Percentiles rank a stretch among this genome's conserved stretches.
These are phyloP conservation scores for Pugionium dolabratum DNA, from an alignment of 345 rosid species.

Conservation along the genomic window DNA sequence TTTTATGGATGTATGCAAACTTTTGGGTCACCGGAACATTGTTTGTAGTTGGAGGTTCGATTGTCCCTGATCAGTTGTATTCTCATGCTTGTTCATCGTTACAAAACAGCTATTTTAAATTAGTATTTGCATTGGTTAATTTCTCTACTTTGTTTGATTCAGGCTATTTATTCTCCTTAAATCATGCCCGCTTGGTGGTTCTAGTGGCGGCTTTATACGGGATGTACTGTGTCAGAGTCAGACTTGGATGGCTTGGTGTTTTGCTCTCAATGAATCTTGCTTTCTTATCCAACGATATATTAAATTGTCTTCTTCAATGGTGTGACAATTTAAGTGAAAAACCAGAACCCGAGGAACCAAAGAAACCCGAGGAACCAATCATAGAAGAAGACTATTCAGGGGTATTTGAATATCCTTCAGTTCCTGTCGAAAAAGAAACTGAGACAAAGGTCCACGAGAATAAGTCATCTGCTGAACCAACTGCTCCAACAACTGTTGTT, in stretches of 20 bases:
- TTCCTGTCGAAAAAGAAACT: slow-evolving; percentile 55
- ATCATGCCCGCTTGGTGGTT: slow-evolving; percentile 89
- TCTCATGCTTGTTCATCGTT: background rate
- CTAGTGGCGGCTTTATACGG: slow-evolving; percentile 69
- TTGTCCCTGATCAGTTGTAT: background rate
- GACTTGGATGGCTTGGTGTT: slow-evolving; percentile 93
- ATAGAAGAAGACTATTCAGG: slow-evolving; percentile 67
- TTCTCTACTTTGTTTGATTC: slow-evolving; percentile 39
- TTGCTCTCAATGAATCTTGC: slow-evolving; percentile 82
- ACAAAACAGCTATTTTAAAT: slow-evolving; percentile 1
- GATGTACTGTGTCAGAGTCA: slow-evolving; percentile 80
- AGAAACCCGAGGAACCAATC: slow-evolving; percentile 52
- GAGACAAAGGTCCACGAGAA: slow-evolving; percentile 52
- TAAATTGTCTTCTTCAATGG: slow-evolving; percentile 73
- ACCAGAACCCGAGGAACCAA: slow-evolving; percentile 58
- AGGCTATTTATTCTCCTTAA: slow-evolving; percentile 93
- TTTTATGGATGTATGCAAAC: slow-evolving; percentile 98
- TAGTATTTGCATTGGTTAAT: slow-evolving; percentile 11
- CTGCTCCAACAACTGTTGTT: slow-evolving; percentile 52
- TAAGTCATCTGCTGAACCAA: slow-evolving; percentile 63
- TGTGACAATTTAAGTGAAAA: slow-evolving; percentile 76
- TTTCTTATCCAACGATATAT: slow-evolving; percentile 77
- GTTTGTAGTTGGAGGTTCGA: slow-evolving; percentile 82
- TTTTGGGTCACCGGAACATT: slow-evolving; percentile 95
- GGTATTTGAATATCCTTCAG: slow-evolving; percentile 58